Evolutionary conservation across 1,284 basidiomycete genomes (phyloP), one percentile per base, ranked within the genome.

Genomic region (Singerocomus inundabilis): DNA sequence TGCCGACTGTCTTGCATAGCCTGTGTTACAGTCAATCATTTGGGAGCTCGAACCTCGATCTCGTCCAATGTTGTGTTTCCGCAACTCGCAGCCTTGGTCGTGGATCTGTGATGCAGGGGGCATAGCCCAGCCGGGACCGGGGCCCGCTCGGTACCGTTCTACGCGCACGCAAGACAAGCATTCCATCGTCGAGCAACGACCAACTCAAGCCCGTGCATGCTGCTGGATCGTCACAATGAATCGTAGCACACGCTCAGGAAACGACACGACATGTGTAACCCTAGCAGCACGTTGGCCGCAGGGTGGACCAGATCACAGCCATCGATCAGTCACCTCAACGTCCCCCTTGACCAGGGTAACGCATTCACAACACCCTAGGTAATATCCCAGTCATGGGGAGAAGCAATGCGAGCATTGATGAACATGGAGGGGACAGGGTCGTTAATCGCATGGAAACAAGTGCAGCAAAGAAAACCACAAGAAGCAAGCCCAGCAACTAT

Each of bases 391-490:
- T 29, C 26, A 28, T 34, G 35, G 47, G 29, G 25, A 50, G 21
- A 37, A 42, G 39, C 54, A 46, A 29, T 44, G 55, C 44, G 18
- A 48, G 48, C 34, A 43, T 49, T 38, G 31, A 49, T 38, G 53
- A 43, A 21, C 21, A 21, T 21, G 21, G 21, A 21, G 4, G 21
- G 21, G 16, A 56, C 46, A 44, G 41, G 25, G 38, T 38, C 57
- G 37, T 44, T 33, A 29, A 35, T 44, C 42, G 44, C 58, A 49
- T 44, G 41, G 4, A 15, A 16, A 46, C 31, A 44, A 32, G 34
- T 40, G 40, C 40, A 29, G 44, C 44, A 18, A 39, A 15, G 21
- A 42, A 34, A 42, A 37, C 38, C 31, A 44, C 7, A 46, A 35
- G 35, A 44, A 49, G 31, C 26, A 39, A 50, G 52, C 33, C 9